These are phyloP conservation scores for Suhomyces bokatorum DNA, from an alignment of 1,139 yeast species.

Conservation along the genomic window DNA sequence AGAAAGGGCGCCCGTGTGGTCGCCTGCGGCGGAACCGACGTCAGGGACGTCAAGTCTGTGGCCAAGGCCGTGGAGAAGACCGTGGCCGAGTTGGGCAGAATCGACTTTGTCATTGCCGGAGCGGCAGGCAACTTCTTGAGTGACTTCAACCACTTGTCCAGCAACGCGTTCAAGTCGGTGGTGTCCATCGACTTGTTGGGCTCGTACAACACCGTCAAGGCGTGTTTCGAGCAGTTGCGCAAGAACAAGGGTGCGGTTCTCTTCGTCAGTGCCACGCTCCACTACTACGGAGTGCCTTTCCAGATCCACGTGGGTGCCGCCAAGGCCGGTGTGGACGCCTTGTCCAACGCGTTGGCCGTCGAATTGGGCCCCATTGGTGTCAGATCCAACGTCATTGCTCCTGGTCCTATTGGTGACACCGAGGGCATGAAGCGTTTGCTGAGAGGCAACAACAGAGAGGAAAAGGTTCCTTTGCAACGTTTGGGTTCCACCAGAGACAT, in stretches of 20 bases:
- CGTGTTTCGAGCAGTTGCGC: conserved; percentile 24
- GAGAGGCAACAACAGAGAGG: conserved; percentile 36
- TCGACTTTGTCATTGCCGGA: conserved; percentile 30
- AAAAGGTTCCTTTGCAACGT: conserved; percentile 70
- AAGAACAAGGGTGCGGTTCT: conserved; percentile 27
- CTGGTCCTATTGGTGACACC: conserved; percentile 80
- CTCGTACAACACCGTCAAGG: conserved; percentile 79
- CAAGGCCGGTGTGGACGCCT: conserved; percentile 92
- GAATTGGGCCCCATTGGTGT: conserved; percentile 89
- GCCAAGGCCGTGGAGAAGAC: conserved; percentile 24
- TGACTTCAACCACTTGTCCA: conserved; percentile 29
- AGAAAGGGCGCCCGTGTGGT: conserved; percentile 26
- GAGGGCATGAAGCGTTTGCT: conserved; percentile 71
- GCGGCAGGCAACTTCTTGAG: conserved; percentile 32
- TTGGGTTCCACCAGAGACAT: conserved; percentile 76
- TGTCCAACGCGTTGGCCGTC: conserved; percentile 78
- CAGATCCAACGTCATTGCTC: conserved; percentile 79
- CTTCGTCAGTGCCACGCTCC: conserved; percentile 65
- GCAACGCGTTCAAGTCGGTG: conserved; percentile 29
- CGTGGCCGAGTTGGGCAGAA: conserved; percentile 26
- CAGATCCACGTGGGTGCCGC: conserved; percentile 91
- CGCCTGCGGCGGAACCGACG: conserved; percentile 23
- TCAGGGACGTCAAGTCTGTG: conserved; percentile 23
- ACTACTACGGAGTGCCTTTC: conserved; percentile 82
- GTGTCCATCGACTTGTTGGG: conserved; percentile 70